Evolutionary conservation across 768 basidiomycete species (phyloP), one percentile per base, ranked within the genome.

Genomic region (Phylloporus sp.): DNA sequence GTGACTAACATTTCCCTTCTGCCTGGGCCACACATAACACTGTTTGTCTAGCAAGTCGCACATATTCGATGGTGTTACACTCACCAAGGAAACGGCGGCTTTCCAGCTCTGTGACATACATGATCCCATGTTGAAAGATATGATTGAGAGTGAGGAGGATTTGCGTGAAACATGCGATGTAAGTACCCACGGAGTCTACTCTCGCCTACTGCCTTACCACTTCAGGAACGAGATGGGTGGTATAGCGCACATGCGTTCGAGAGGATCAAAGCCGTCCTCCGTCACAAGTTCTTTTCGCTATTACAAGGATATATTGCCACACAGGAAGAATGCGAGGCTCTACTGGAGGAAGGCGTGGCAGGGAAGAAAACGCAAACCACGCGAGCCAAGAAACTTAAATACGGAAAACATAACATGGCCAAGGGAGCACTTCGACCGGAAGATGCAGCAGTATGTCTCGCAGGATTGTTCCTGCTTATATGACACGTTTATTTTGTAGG

Each of bases 81-180:
- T 91, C 37, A 81, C 84, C 36, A 83, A 86, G 56, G 88, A 95
- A 64, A 86, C 90, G 0, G 92, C 91, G 2, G 89, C 91, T 15
- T 99, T 90, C 69, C 96, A 98, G 65, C 73, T 99, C 6, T 89
- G 89, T 64, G 96, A 99, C 63, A 87, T 99, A 53, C 68, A 74
- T 7, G 96, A 99, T 62, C 81, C 84, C 6, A 84, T 93, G 77
- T 67, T 96, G 38, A 80, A 80, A 54, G 73, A 74, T 29, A 84
- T 94, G 79, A 89, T 98, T 42, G 77, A 86, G 50, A 80, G 86
- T 48, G 73, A 80, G 5, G 75, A 80, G 14, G 84, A 80, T 36
- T 68, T 87, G 15, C 78, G 82, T 27, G 84, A 87, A 50, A 71
- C 65, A 11, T 91, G 89, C 62, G 74, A 90, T 59, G 92, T 94